These are phyloP conservation scores for Suillus brevipes DNA, from an alignment of 768 basidiomycete genomes.

Conservation along the genomic window DNA sequence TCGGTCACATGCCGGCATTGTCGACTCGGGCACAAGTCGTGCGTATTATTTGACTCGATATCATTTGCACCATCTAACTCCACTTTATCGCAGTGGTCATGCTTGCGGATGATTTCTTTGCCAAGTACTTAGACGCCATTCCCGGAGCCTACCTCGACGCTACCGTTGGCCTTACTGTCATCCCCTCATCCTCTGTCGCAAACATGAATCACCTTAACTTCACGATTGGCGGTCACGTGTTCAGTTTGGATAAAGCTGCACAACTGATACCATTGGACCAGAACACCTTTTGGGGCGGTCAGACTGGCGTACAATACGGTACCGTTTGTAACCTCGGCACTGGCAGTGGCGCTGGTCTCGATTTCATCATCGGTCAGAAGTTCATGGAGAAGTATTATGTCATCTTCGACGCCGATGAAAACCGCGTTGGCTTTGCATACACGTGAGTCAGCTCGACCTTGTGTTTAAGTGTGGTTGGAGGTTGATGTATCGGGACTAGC, in stretches of 20 bases:
- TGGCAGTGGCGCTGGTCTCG: slow-evolving; percentile 11
- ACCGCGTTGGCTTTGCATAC: slow-evolving; percentile 5
- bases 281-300: slow-evolving; percentile 18
- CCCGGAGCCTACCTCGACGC: slow-evolving; percentile 15
- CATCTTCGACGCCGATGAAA: slow-evolving; percentile 5
- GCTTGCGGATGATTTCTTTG: slow-evolving; percentile 23
- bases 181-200: slow-evolving; percentile 15
- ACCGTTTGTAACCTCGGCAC: slow-evolving; percentile 5
- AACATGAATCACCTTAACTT: slow-evolving; percentile 20
- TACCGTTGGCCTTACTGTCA: slow-evolving; percentile 17
- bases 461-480: neutral
- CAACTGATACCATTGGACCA: slow-evolving; percentile 20
- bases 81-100: slow-evolving; percentile 17
- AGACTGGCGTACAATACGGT: slow-evolving; percentile 15
- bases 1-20: slow-evolving; percentile 27
- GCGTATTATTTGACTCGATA: neutral
- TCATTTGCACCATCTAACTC: neutral
- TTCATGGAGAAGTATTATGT: slow-evolving; percentile 22
- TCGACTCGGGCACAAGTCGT: slow-evolving; percentile 30
- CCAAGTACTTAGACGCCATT: slow-evolving; percentile 16
- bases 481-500: neutral
- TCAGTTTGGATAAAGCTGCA: slow-evolving; percentile 22
- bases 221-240: slow-evolving; percentile 8
- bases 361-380: slow-evolving; percentile 19
- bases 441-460: slow-evolving; percentile 1